These are phyloP conservation scores for Acanthamoeba healyi DNA, from an alignment of 208 protist genomes.

Conservation along the genomic window DNA sequence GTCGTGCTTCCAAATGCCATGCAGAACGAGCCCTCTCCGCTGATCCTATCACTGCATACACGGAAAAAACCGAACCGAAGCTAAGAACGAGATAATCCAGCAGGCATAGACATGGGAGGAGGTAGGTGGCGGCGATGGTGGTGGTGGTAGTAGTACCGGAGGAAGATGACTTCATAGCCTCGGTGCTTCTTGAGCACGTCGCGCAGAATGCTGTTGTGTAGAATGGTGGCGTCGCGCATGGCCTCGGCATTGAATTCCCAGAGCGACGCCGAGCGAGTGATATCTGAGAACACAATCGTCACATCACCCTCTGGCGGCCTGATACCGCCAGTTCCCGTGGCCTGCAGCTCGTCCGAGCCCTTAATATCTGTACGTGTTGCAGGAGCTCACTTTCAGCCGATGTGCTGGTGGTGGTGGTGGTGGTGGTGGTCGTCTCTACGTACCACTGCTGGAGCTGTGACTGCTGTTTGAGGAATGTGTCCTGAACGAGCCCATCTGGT, in stretches of 20 bases:
- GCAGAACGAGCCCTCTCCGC: slow-evolving; percentile 66
- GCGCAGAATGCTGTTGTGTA: not conserved
- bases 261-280: not conserved
- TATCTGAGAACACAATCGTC: slow-evolving; percentile 4
- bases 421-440: not conserved
- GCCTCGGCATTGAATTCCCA: slow-evolving; percentile 3
- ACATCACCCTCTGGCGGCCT: not conserved
- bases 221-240: slow-evolving; percentile 24
- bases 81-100: not conserved
- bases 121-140: not conserved
- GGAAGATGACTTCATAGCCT: slow-evolving; percentile 45
- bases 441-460: not conserved
- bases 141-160: not conserved
- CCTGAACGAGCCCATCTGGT: no score
- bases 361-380: no score
- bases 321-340: not conserved
- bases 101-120: not conserved
- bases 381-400: no score
- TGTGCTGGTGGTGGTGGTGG: not conserved
- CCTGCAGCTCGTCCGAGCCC: not conserved
- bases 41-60: not conserved
- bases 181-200: not conserved
- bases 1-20: slow-evolving; percentile 26
- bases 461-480: not conserved
- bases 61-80: no score